Evolutionary conservation across 352 stramenopile genomes (phyloP), one percentile per base, ranked within the genome.

Genomic region (Pythium periplocum): DNA sequence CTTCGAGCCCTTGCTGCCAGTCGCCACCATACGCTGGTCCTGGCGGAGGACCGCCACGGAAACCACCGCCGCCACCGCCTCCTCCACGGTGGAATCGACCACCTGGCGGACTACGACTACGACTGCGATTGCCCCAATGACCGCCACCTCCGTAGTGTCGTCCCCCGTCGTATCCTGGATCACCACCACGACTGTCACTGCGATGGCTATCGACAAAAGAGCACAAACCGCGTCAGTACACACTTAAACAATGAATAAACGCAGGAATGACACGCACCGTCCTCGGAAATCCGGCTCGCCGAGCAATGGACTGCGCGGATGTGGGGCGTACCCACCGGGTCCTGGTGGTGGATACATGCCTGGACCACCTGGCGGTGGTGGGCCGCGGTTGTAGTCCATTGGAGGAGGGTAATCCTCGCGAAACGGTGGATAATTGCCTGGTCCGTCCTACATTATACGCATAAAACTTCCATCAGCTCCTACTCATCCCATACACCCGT

Each of bases 361-460:
- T 5, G 53, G 40, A 34, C 43, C 41, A 26, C 45, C 26, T 12
- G 62, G 51, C 4, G 42, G 51, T 1, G 66, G 64, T 36, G 66
- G 53, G 11, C 57, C 63, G 45, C 68, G 68, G 45, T 58, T 53
- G 49, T 69, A 66, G 53, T 75, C 62, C 50, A 72, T 62, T 26
- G 66, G 62, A 17, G 54, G 54, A 34, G 59, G 46, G 61, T 71
- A 78, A 6, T 83, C 73, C 46, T 80, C 65, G 39, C 69, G 73
- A 56, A 74, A 73, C 32, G 69, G 62, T 35, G 57, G 64, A 43
- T 73, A 31, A 6, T 69, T 46, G 61, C 62, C 65, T 64, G 17
- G 17, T 26, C 51, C 52, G 43, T 65, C 58, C 58, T 65, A 26
- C 47, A 26, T 26, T 26, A 26, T 26, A 26, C 17, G 17, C 17